Conservation (phyloP, 371 early-diverging fungal genomes). For the Mortierella sp. region DNA sequence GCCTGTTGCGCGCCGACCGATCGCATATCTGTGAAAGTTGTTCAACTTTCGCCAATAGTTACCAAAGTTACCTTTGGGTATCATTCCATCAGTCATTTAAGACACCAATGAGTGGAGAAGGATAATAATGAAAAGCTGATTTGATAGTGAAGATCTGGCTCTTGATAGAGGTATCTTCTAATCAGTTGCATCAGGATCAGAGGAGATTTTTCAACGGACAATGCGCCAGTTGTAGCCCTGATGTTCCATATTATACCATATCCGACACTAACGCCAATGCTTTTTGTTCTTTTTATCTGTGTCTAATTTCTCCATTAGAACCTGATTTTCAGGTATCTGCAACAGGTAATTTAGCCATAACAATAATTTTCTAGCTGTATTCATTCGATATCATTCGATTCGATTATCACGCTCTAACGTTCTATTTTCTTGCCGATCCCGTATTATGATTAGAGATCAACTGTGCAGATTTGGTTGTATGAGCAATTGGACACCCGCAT, state of each 20-base stretch:
- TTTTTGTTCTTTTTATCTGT: background rate
- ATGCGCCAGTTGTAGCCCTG: no score
- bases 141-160: no score
- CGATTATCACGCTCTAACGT: background rate
- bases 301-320: slow-evolving; percentile 66
- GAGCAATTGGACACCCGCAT: slow-evolving; percentile 89
- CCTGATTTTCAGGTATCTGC: slow-evolving; percentile 94
- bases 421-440: background rate
- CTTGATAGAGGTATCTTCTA: no score
- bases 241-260: no score
- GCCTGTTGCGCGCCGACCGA: background rate
- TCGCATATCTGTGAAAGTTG: background rate
- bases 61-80: no score
- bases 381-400: background rate
- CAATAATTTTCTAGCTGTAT: background rate
- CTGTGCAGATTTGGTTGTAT: slow-evolving; percentile 94
- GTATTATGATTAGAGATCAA: slow-evolving; percentile 73
- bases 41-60: no score
- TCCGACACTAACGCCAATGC: background rate
- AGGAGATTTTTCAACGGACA: no score
- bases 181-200: no score
- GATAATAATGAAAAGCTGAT: no score
- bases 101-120: no score
- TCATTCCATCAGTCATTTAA: no score
- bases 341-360: slow-evolving; percentile 65